A percentile compares a stretch with the other conserved stretches of the same genome.
phyloP scores from a whole-genome alignment of 163 green algal genomes.

The Coccomyxa subellipsoidea region DNA sequence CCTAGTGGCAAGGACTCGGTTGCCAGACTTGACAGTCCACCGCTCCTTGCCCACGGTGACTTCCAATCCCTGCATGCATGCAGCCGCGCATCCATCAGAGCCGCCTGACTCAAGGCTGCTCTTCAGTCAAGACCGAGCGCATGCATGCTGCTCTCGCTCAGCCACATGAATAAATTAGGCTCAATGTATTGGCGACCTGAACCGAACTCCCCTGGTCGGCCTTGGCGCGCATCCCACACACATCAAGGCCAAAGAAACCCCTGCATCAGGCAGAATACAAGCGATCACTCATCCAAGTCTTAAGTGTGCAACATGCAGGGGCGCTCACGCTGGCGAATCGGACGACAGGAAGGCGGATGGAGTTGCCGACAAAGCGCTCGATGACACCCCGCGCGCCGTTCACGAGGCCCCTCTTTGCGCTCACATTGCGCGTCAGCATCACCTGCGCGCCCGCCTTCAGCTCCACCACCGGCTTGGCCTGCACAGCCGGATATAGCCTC shows the following conservation, averaged over 20 bases:
- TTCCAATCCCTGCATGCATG: constrained; percentile 20
- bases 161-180: too few species aligned
- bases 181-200: too few species aligned
- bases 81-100: not conserved
- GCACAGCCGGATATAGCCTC: not conserved
- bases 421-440: constrained; percentile 50
- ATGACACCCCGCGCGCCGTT: constrained; percentile 60
- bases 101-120: not conserved
- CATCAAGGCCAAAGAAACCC: too few species aligned
- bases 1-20: constrained; percentile 9
- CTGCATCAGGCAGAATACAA: too few species aligned
- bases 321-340: constrained; percentile 26
- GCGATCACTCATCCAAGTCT: too few species aligned
- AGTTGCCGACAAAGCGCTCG: constrained; percentile 21
- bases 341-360: constrained; percentile 26
- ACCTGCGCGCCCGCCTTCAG: constrained; percentile 53
- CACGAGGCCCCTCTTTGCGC: constrained; percentile 34
- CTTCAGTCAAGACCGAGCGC: not conserved
- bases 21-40: constrained; percentile 17
- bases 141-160: too few species aligned
- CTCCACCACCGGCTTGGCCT: constrained; percentile 15
- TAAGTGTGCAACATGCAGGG: too few species aligned
- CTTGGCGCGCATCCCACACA: too few species aligned
- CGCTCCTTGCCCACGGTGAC: constrained; percentile 20
- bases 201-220: too few species aligned